Percentiles rank a stretch among this genome's conserved stretches.
These are phyloP conservation scores for Mitragyna speciosa DNA, from an alignment of 257 asterid species.

Conservation along the genomic window DNA sequence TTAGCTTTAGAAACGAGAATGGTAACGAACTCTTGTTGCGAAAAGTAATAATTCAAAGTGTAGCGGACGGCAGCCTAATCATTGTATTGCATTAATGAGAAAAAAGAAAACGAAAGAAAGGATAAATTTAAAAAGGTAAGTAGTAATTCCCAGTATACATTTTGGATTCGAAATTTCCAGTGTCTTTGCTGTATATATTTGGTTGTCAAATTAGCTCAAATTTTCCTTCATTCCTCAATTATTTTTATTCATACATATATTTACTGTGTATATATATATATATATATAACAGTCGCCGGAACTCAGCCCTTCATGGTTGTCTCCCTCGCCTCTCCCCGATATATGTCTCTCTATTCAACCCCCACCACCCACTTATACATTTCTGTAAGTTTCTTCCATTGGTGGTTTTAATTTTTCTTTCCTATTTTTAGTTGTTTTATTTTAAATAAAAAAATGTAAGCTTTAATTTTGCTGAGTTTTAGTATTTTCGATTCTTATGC, in stretches of 20 bases:
- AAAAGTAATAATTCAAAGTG: no score
- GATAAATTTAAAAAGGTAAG: no score
- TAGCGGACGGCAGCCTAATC: no score
- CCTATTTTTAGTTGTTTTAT: neutral
- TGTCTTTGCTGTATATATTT: slow-evolving; percentile 6
- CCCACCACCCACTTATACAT: no score
- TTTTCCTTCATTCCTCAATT: neutral
- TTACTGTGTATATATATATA: no score
- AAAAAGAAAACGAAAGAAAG: neutral
- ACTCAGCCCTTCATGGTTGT: neutral
- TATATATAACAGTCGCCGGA: neutral
- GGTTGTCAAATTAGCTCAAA: neutral
- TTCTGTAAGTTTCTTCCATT: neutral
- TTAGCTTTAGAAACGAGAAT: no score
- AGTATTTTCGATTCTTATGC: neutral
- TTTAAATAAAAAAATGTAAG: neutral
- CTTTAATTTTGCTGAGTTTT: neutral
- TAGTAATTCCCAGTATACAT: neutral
- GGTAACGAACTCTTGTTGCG: no score
- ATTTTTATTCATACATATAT: neutral
- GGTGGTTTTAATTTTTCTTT: neutral
- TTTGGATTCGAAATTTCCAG: slow-evolving; percentile 1
- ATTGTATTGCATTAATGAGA: no score
- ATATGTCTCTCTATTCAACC: no score
- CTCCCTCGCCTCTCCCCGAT: no score